phyloP scores from a whole-genome alignment of 345 rosid genomes.

The Schrenkiella parvula region DNA sequence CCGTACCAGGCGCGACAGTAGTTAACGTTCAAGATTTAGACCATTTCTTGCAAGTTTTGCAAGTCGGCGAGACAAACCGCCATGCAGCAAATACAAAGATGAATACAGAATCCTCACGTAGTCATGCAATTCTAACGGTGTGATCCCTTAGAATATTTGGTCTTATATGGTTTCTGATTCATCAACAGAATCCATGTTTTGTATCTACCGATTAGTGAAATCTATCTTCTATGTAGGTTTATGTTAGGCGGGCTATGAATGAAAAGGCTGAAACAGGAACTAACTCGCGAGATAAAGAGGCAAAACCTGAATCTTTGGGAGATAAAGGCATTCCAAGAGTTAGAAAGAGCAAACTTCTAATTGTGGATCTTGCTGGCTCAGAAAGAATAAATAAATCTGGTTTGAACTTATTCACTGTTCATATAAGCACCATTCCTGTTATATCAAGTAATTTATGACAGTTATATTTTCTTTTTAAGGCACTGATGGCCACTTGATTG shows the following conservation, averaged over 20 bases:
- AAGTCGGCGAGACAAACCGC: conserved; percentile 83
- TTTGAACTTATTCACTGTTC: conserved; percentile 20
- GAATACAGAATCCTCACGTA: conserved; percentile 95
- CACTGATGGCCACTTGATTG: conserved; percentile 80
- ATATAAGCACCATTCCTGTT: neutral
- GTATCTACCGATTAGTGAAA: neutral
- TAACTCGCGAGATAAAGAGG: neutral
- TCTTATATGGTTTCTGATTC: conserved; percentile 11
- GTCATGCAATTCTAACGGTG: conserved; percentile 94
- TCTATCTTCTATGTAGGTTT: conserved; percentile 47
- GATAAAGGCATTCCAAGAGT: conserved; percentile 48
- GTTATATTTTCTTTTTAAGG: conserved; percentile 44
- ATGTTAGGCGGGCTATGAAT: conserved; percentile 54
- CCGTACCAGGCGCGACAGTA: conserved; percentile 64
- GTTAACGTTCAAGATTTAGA: conserved; percentile 59
- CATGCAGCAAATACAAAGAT: conserved; percentile 84
- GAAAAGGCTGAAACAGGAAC: conserved; percentile 42
- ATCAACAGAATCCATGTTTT: neutral
- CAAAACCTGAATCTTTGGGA: conserved; percentile 35
- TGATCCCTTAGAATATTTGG: conserved; percentile 15
- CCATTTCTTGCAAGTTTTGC: conserved; percentile 70
- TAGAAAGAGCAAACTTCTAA: conserved; percentile 87
- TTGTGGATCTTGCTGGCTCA: conserved; percentile 97
- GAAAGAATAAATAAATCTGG: conserved; percentile 97
- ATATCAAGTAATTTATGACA: neutral